These are phyloP conservation scores for Austroboletus eburneus DNA, from an alignment of 768 basidiomycete genomes.

Conservation along the genomic window DNA sequence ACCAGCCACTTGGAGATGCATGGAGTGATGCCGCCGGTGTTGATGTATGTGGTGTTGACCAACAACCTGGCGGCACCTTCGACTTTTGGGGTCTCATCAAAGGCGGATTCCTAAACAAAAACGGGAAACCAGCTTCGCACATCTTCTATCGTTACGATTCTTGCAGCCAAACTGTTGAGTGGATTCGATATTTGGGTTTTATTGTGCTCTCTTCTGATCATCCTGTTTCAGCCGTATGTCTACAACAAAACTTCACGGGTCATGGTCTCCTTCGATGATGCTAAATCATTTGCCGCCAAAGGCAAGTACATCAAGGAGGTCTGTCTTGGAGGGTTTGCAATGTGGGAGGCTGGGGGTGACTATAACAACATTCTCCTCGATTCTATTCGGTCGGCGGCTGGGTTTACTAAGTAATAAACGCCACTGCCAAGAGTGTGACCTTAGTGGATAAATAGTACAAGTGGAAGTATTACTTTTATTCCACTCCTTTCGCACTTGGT, in stretches of 20 bases:
- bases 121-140: constrained; percentile 33
- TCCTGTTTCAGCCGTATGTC: constrained; percentile 52
- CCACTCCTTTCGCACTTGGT: too few species aligned
- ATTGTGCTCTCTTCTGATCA: constrained; percentile 1
- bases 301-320: constrained; percentile 52
- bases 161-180: constrained; percentile 70
- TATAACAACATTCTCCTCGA: constrained; percentile 56
- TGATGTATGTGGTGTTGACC: constrained; percentile 51
- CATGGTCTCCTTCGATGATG: constrained; percentile 65
- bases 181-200: background rate
- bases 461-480: too few species aligned
- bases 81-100: constrained; percentile 59
- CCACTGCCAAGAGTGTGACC: background rate
- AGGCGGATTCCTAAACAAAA: constrained; percentile 45
- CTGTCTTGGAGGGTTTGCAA: constrained; percentile 61
- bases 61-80: constrained; percentile 49
- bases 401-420: background rate
- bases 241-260: constrained; percentile 54
- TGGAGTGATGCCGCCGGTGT: constrained; percentile 48
- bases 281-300: constrained; percentile 55
- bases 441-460: too few species aligned
- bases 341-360: constrained; percentile 74
- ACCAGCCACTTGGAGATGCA: constrained; percentile 49
- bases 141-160: constrained; percentile 56
- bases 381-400: constrained; percentile 37